Evolutionary conservation across 495 filamentous ascomycete species (phyloP).

Genomic region (Penicillium diatomitis): DNA sequence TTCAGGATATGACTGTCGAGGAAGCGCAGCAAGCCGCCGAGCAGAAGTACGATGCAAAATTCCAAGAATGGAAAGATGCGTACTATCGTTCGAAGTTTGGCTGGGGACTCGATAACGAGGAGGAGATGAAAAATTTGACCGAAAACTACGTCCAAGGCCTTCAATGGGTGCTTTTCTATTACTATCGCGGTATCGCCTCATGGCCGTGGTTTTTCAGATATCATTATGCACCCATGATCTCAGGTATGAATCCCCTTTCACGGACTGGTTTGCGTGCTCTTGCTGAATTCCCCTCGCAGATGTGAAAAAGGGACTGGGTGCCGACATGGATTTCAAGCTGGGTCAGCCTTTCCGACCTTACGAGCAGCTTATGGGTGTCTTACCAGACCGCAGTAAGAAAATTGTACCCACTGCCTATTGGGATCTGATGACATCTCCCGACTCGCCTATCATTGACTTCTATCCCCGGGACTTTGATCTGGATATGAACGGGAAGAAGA

Average conservation of each 20-base stretch:
- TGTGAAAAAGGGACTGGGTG: constrained; percentile 74
- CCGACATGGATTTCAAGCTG: constrained; percentile 83
- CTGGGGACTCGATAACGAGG: constrained; percentile 77
- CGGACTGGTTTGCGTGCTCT: not conserved
- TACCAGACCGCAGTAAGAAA: constrained; percentile 92
- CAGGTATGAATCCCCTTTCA: constrained; percentile 40
- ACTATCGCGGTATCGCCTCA: constrained; percentile 91
- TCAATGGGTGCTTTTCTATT: constrained; percentile 98
- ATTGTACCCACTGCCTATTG: constrained; percentile 87
- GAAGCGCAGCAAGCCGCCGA: constrained; percentile 70
- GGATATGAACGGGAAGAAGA: constrained; percentile 99
- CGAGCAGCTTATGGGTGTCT: constrained; percentile 96
- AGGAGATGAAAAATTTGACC: constrained; percentile 70
- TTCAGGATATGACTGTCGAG: constrained; percentile 69
- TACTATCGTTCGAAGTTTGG: constrained; percentile 88
- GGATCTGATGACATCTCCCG: constrained; percentile 79
- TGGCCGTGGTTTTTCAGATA: constrained; percentile 98
- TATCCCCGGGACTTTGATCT: constrained; percentile 96
- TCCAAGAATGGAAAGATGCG: constrained; percentile 82
- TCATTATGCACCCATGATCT: constrained; percentile 97
- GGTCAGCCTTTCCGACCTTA: constrained; percentile 91
- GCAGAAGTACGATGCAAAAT: constrained; percentile 76
- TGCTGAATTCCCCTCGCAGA: constrained; percentile 40
- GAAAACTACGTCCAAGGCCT: constrained; percentile 97
- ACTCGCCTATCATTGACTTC: constrained; percentile 97